Percentiles rank a stretch among this genome's conserved stretches.
Conservation (phyloP, 108 stramenopile genomes). For the Conticribra guillardii region DNA sequence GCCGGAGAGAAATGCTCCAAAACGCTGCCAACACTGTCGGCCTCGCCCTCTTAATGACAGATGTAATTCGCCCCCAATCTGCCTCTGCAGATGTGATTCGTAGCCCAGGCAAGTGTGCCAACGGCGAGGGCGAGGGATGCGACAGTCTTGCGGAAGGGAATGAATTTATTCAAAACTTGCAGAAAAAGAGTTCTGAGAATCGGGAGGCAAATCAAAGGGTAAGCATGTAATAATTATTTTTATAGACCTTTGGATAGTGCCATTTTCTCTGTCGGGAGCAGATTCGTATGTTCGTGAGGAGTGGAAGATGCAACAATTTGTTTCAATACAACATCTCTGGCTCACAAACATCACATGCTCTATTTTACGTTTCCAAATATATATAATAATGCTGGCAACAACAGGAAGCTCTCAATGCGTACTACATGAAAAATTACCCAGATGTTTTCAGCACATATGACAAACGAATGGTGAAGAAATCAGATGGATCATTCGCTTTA, state of each 20-base stretch:
- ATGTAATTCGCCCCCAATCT: neutral
- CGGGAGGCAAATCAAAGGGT: conserved; percentile 67
- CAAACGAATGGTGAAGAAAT: conserved; percentile 71
- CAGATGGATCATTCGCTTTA: conserved; percentile 71
- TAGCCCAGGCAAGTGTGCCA: conserved; percentile 61
- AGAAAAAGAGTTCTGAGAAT: conserved; percentile 69
- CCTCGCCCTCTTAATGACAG: neutral
- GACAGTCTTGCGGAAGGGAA: conserved; percentile 77
- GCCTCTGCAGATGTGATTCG: conserved; percentile 56
- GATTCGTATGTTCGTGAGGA: too few relatives aligned
- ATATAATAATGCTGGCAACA: too few relatives aligned
- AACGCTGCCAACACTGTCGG: neutral
- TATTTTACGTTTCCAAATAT: too few relatives aligned
- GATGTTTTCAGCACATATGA: conserved; percentile 69
- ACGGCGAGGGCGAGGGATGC: conserved; percentile 78
- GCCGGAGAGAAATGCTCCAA: neutral
- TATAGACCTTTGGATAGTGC: neutral
- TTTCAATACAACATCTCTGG: too few relatives aligned
- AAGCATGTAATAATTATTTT: conserved; percentile 6
- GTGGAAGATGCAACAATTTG: too few relatives aligned
- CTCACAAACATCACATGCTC: neutral
- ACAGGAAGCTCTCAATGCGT: conserved; percentile 75
- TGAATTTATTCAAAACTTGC: conserved; percentile 68
- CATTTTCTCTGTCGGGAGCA: neutral
- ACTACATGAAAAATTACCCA: conserved; percentile 90